A percentile compares a stretch with the other conserved stretches of the same genome.
Evolutionary conservation across 805 yeast species (phyloP).

Genomic region (Saccharomycopsis amapae): DNA sequence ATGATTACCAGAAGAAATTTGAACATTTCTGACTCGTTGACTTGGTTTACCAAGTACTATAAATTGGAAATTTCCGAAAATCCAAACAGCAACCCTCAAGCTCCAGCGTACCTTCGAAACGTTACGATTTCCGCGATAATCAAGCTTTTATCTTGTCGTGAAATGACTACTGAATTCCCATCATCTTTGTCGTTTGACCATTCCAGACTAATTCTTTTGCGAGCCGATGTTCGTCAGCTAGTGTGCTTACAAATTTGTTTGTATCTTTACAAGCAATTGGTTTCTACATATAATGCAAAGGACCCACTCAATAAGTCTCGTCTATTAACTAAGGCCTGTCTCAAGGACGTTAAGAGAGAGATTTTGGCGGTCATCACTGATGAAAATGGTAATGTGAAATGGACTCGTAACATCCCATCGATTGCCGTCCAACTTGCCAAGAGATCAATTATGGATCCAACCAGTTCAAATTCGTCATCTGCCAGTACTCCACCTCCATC

Average conservation of each 20-base stretch:
- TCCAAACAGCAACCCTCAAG: conserved; percentile 26
- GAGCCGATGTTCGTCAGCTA: conserved; percentile 82
- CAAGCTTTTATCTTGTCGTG: conserved; percentile 65
- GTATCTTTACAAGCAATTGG: conserved; percentile 64
- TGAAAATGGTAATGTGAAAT: conserved; percentile 79
- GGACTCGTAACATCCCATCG: conserved; percentile 77
- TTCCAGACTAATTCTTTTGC: conserved; percentile 62
- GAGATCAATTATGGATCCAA: conserved; percentile 23
- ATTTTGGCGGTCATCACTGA: conserved; percentile 75
- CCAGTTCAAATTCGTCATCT: conserved; percentile 25
- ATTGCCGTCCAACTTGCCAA: conserved; percentile 63
- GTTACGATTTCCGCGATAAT: conserved; percentile 47
- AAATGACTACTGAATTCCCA: conserved; percentile 78
- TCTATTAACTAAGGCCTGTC: conserved; percentile 31
- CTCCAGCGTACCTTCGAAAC: conserved; percentile 28
- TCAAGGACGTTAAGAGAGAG: conserved; percentile 54
- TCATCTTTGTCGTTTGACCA: conserved; percentile 79
- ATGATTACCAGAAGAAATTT: conserved; percentile 43
- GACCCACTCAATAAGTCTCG: conserved; percentile 31
- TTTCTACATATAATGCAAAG: conserved; percentile 30
- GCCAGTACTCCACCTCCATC: conserved; percentile 32
- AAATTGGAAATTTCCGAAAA: conserved; percentile 21
- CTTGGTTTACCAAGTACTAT: conserved; percentile 47
- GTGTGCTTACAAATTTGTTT: conserved; percentile 73
- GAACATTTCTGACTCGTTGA: conserved; percentile 50